phyloP scores from a whole-genome alignment of 2,329 filamentous ascomycete species.

The Aotearoamyces nothofagi region DNA sequence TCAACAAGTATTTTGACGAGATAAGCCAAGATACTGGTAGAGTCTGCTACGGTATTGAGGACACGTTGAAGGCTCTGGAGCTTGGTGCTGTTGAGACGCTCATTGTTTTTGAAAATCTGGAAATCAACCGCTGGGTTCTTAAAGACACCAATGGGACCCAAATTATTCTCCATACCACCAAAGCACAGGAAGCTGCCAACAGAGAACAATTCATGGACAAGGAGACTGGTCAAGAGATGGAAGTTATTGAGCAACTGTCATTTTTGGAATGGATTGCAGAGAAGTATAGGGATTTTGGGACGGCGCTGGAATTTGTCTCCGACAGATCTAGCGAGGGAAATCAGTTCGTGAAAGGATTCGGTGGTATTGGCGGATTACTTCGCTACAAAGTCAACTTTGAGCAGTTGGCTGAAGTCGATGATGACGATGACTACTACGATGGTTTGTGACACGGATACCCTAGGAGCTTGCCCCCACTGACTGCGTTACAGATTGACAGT shows the following conservation, averaged over 20 bases:
- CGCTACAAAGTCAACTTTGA: conserved; percentile 99
- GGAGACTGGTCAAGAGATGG: conserved; percentile 94
- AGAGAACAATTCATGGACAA: conserved; percentile 88
- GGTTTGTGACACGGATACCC: conserved; percentile 28
- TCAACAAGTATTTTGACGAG: conserved; percentile 97
- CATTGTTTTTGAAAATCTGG: conserved; percentile 95
- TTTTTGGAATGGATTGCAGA: conserved; percentile 99
- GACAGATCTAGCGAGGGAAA: conserved; percentile 97
- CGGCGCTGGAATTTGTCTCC: conserved; percentile 89
- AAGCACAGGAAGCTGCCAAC: conserved; percentile 60
- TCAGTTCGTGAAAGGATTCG: conserved; percentile 99
- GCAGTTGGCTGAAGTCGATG: conserved; percentile 81
- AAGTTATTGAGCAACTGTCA: conserved; percentile 69
- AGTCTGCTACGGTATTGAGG: conserved; percentile 95
- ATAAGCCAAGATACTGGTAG: conserved; percentile 96
- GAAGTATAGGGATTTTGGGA: conserved; percentile 96
- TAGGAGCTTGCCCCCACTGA: conserved; percentile 8
- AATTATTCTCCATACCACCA: conserved; percentile 73
- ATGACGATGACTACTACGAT: conserved; percentile 88
- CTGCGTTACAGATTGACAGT: conserved; percentile 58
- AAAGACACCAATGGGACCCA: conserved; percentile 64
- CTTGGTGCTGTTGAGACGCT: conserved; percentile 87
- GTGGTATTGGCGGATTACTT: conserved; percentile 92
- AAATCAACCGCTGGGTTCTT: conserved; percentile 81
- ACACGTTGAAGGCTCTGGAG: conserved; percentile 92